Evolutionary conservation across 306 rosid species (phyloP).

Genomic region (Ormosia emarginata): DNA sequence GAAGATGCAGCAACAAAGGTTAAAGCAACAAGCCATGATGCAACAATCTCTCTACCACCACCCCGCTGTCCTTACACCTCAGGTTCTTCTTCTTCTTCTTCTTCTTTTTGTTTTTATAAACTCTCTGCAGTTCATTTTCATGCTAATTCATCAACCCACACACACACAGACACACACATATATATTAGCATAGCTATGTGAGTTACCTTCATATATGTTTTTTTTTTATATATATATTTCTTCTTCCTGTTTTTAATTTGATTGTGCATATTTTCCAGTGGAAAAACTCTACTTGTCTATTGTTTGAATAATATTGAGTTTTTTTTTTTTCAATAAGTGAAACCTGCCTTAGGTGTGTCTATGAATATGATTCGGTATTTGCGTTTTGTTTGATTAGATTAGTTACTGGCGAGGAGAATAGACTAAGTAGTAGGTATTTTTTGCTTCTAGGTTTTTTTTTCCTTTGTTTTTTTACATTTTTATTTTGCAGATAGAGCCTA

Average conservation of each 20-base stretch:
- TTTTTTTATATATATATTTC: no score
- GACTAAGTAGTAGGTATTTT: neutral
- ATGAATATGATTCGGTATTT: neutral
- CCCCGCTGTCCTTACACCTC: slow-evolving; percentile 77
- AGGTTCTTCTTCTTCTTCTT: slow-evolving; percentile 43
- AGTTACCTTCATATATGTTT: no score
- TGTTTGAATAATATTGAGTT: neutral
- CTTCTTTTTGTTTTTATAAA: neutral
- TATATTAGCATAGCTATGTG: no score
- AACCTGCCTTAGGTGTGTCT: neutral
- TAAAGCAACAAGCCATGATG: slow-evolving; percentile 80
- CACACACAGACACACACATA: no score
- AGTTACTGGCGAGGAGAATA: slow-evolving; percentile 41
- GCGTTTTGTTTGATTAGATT: neutral
- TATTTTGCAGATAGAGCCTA: slow-evolving; percentile 99
- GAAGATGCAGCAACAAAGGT: slow-evolving; percentile 73
- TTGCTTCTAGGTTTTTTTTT: slow-evolving; percentile 33
- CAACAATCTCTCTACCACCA: slow-evolving; percentile 78
- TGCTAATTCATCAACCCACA: neutral
- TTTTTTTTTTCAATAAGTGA: neutral
- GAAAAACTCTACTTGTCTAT: no score
- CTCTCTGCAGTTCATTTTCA: neutral
- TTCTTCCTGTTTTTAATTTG: no score
- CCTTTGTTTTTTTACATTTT: slow-evolving; percentile 47
- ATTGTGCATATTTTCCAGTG: no score